A percentile compares a stretch with the other conserved stretches of the same genome.
These are phyloP conservation scores for Hibiscus tridactylites DNA, from an alignment of 345 rosid species.

Conservation along the genomic window DNA sequence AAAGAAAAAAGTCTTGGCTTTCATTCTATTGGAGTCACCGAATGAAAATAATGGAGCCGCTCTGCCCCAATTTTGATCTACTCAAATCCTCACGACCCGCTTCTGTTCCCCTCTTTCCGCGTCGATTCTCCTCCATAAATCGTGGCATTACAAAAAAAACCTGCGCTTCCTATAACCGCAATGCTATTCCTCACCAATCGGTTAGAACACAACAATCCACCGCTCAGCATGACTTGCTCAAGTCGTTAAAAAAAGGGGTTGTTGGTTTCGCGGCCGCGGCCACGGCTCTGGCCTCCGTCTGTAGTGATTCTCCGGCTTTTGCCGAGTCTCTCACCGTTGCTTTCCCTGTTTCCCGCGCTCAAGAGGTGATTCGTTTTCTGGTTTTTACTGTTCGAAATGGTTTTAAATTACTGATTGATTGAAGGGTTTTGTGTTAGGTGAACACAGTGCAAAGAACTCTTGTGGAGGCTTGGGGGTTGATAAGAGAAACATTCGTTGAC, in stretches of 20 bases:
- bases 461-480: slow-evolving; percentile 92
- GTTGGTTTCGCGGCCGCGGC: slow-evolving; percentile 49
- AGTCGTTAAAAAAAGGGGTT: slow-evolving; percentile 34
- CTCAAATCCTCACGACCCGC: slow-evolving; percentile 23
- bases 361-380: slow-evolving; percentile 40
- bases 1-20: neutral
- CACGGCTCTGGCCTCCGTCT: slow-evolving; percentile 42
- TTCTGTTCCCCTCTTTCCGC: slow-evolving; percentile 13
- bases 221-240: slow-evolving; percentile 15
- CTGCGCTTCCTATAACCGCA: slow-evolving; percentile 12
- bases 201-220: slow-evolving; percentile 2
- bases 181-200: neutral
- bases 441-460: slow-evolving; percentile 86
- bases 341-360: slow-evolving; percentile 76
- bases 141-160: slow-evolving; percentile 16
- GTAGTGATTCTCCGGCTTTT: slow-evolving; percentile 50
- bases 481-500: slow-evolving; percentile 80
- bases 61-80: slow-evolving; percentile 25
- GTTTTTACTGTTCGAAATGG: neutral
- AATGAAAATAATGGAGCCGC: slow-evolving; percentile 27
- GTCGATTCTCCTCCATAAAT: slow-evolving; percentile 15
- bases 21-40: neutral
- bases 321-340: slow-evolving; percentile 73
- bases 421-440: slow-evolving; percentile 36
- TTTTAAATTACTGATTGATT: slow-evolving; percentile 4